Conservation (phyloP, 2,329 filamentous ascomycete genomes). For the Pseudogymnoascus sp. region DNA sequence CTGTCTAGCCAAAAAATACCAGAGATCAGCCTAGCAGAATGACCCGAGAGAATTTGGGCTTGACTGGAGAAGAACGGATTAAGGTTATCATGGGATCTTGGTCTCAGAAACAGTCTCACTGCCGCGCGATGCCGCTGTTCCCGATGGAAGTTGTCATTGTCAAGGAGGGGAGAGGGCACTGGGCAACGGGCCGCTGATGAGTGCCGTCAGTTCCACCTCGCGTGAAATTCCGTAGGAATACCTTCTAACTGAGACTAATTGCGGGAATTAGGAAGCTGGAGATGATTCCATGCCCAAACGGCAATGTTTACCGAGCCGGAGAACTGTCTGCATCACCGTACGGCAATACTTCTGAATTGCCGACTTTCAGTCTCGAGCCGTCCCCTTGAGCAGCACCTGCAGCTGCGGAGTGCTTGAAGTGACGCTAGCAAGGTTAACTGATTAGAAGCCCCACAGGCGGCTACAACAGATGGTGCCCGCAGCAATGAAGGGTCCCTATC, state of each 20-base stretch:
- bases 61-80: not conserved
- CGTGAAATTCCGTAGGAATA: not conserved
- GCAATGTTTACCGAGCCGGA: constrained; percentile 6
- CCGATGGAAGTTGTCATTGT: not conserved
- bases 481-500: not conserved
- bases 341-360: not conserved
- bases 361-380: not conserved
- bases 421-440: not conserved
- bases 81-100: not conserved
- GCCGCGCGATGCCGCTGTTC: not conserved
- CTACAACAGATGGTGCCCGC: not conserved
- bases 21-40: not conserved
- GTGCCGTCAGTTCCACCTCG: not conserved
- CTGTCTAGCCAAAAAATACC: not conserved
- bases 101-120: not conserved
- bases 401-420: not conserved
- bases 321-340: not conserved
- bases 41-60: not conserved
- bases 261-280: not conserved
- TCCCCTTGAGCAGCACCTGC: not conserved
- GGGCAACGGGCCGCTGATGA: no score
- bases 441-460: not conserved
- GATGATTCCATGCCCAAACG: not conserved
- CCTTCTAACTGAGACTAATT: not conserved
- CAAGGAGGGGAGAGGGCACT: not conserved